phyloP scores from a whole-genome alignment of 192 early-diverging fungal genomes.

The Cetraspora pellucida region DNA sequence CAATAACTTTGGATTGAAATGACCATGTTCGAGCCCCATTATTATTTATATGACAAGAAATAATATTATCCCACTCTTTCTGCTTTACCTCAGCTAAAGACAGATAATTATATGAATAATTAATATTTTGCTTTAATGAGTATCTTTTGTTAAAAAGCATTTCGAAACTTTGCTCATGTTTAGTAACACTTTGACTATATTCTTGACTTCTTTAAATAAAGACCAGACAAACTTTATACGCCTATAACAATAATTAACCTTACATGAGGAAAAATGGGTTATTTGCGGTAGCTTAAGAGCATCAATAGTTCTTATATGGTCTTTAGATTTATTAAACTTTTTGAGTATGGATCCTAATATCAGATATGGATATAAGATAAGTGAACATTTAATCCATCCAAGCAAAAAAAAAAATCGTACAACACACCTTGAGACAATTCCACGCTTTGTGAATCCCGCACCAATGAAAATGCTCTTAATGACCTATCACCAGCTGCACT shows the following conservation, averaged over 20 bases:
- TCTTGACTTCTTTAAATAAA: no score
- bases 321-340: conserved; percentile 63
- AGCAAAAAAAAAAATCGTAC: neutral
- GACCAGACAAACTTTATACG: no score
- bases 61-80: conserved; percentile 89
- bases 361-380: neutral
- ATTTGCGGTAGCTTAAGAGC: conserved; percentile 76
- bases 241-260: conserved; percentile 2
- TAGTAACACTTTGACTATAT: no score
- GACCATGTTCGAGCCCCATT: conserved; percentile 80
- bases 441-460: conserved; percentile 80
- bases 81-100: conserved; percentile 56
- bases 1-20: conserved; percentile 73
- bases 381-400: neutral
- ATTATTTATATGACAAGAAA: conserved; percentile 85
- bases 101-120: neutral
- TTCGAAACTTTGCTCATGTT: neutral
- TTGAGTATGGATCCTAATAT: conserved; percentile 59
- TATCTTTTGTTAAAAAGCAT: no score
- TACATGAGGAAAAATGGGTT: conserved; percentile 71
- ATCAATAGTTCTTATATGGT: conserved; percentile 48
- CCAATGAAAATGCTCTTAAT: conserved; percentile 78
- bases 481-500: conserved; percentile 83
- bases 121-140: neutral
- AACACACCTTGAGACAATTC: conserved; percentile 80